Evolutionary conservation across 83 land plant genomes (phyloP).

Genomic region (Thuja plicata): DNA sequence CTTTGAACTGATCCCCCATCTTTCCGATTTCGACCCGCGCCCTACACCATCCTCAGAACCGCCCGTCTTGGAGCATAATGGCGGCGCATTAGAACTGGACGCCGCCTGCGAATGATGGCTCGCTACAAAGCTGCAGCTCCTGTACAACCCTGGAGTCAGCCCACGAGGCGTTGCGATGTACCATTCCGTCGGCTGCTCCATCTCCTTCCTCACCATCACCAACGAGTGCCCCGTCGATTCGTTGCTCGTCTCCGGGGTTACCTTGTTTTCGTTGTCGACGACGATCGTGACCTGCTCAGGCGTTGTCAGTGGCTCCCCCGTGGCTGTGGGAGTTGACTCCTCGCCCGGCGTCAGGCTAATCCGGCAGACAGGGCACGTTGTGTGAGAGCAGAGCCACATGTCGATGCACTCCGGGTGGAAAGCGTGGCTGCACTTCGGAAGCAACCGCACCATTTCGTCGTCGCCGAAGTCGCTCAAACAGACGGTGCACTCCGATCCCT

Average conservation of each 20-base stretch:
- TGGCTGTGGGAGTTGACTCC: background rate
- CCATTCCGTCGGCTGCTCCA: background rate
- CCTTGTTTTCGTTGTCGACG: background rate
- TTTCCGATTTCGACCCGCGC: background rate
- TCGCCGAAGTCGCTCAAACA: background rate
- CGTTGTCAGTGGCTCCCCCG: background rate
- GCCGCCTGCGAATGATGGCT: background rate
- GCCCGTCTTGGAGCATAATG: background rate
- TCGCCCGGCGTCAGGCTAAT: background rate
- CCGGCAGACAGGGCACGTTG: background rate
- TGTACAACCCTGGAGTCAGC: background rate
- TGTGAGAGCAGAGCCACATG: background rate
- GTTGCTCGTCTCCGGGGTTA: slow-evolving; percentile 5
- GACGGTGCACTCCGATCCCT: slow-evolving; percentile 7
- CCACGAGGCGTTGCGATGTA: background rate
- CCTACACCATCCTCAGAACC: background rate
- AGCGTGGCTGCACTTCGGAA: slow-evolving; percentile 5
- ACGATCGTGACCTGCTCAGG: background rate
- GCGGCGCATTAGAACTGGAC: background rate
- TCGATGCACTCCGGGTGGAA: slow-evolving; percentile 6
- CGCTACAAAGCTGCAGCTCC: background rate
- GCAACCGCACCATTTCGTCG: background rate
- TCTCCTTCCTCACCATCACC: slow-evolving; percentile 20
- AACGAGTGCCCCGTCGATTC: slow-evolving; percentile 49
- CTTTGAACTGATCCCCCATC: background rate